Conservation (phyloP, 345 rosid genomes). For the Eucalyptus melliodora region DNA sequence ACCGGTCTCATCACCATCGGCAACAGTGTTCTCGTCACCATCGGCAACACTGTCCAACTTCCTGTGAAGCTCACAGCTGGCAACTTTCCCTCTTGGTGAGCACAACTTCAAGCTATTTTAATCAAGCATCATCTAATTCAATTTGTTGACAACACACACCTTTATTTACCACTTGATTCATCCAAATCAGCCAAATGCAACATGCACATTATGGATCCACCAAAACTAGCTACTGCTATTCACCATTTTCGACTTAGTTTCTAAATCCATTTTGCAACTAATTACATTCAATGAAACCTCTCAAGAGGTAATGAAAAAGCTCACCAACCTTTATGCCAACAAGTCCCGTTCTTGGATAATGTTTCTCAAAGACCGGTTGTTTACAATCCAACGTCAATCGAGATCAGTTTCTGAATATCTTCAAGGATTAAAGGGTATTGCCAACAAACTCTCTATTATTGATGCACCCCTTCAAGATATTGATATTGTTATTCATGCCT, state of each 20-base stretch:
- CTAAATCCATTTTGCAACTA: neutral
- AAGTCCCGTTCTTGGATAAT: neutral
- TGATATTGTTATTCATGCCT: neutral
- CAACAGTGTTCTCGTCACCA: neutral
- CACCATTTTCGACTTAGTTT: neutral
- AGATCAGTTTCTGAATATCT: neutral
- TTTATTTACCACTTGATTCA: neutral
- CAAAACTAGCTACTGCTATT: neutral
- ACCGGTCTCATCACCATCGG: neutral
- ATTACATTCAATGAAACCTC: neutral
- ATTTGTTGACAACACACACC: neutral
- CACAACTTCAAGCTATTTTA: neutral
- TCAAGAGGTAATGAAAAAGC: neutral
- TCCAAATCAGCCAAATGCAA: neutral
- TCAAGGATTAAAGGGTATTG: neutral
- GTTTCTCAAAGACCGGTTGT: neutral
- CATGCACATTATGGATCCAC: neutral
- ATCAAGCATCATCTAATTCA: neutral
- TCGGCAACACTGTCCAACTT: neutral
- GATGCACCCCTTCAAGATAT: neutral
- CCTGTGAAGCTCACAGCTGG: neutral
- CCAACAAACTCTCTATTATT: neutral
- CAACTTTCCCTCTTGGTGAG: neutral
- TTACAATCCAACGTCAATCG: neutral
- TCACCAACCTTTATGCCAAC: neutral